phyloP scores from a whole-genome alignment of 2,329 filamentous ascomycete species.

The Calonectria multiphialidica region DNA sequence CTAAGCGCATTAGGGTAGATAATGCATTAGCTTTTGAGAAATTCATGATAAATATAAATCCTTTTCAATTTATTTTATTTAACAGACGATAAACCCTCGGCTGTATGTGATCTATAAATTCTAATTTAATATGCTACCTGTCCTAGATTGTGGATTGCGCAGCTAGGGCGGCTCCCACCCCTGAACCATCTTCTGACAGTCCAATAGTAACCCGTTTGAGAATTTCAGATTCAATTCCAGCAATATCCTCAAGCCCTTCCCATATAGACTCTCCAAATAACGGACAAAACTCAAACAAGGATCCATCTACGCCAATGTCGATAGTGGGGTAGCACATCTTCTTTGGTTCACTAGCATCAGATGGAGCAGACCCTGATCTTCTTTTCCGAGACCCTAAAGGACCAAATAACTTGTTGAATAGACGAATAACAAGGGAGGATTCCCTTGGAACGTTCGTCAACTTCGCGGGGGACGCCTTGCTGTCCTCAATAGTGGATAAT shows the following conservation, averaged over 20 bases:
- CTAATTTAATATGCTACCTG: not conserved
- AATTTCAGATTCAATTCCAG: slow-evolving; percentile 51
- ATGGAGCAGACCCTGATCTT: not conserved
- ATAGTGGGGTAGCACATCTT: slow-evolving; percentile 48
- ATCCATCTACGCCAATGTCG: slow-evolving; percentile 80
- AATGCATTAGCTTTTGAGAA: not conserved
- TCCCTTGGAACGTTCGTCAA: not conserved
- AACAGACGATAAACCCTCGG: no score
- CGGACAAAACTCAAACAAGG: slow-evolving; percentile 79
- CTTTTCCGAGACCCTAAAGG: not conserved
- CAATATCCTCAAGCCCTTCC: slow-evolving; percentile 67
- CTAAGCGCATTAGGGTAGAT: slow-evolving; percentile 5
- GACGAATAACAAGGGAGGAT: not conserved
- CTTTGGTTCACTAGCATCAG: not conserved
- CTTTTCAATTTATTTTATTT: no score
- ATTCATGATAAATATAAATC: no score
- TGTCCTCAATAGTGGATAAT: not conserved
- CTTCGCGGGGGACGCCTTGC: not conserved
- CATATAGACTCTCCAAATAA: slow-evolving; percentile 75
- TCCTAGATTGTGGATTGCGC: slow-evolving; percentile 12
- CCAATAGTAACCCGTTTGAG: slow-evolving; percentile 77
- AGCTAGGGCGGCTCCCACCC: slow-evolving; percentile 79
- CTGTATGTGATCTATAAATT: not conserved
- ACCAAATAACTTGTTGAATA: not conserved
- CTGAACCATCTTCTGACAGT: slow-evolving; percentile 79